Evolutionary conservation across 345 rosid genomes (phyloP).

Genomic region (Eucalyptus tenuipes): DNA sequence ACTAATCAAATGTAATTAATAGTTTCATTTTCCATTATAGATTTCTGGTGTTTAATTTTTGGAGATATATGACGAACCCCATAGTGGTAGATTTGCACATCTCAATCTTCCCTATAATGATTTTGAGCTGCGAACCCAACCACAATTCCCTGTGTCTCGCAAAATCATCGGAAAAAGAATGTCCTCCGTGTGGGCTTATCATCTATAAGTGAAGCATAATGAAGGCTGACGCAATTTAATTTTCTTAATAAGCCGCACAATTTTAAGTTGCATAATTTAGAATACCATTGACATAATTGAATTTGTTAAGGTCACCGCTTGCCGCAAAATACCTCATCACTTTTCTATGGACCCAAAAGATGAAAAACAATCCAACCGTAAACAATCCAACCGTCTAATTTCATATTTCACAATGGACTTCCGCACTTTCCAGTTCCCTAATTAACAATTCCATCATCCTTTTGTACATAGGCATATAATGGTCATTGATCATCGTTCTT

Average conservation of each 20-base stretch:
- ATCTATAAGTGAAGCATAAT: neutral
- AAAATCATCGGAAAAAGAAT: neutral
- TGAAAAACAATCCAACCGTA: neutral
- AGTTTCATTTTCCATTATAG: neutral
- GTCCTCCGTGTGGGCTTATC: rapidly evolving
- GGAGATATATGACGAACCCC: neutral
- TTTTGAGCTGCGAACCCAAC: neutral
- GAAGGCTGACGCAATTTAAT: neutral
- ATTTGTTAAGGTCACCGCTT: neutral
- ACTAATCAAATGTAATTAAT: neutral
- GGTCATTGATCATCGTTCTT: conserved; percentile 88
- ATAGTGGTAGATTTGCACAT: neutral
- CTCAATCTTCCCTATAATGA: neutral
- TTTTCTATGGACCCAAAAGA: neutral
- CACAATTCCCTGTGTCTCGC: neutral
- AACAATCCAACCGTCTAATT: neutral
- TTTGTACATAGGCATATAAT: conserved; percentile 92
- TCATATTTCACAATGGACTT: conserved; percentile 5
- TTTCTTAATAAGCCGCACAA: neutral
- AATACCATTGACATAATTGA: neutral
- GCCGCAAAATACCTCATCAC: neutral
- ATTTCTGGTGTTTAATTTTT: no score
- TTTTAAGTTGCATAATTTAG: neutral
- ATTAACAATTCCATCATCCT: conserved; percentile 82
- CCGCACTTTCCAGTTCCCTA: conserved; percentile 40